Base-by-base conservation (phyloP, 352 stramenopile genomes). In the Phytophthora pinifolia region DNA sequence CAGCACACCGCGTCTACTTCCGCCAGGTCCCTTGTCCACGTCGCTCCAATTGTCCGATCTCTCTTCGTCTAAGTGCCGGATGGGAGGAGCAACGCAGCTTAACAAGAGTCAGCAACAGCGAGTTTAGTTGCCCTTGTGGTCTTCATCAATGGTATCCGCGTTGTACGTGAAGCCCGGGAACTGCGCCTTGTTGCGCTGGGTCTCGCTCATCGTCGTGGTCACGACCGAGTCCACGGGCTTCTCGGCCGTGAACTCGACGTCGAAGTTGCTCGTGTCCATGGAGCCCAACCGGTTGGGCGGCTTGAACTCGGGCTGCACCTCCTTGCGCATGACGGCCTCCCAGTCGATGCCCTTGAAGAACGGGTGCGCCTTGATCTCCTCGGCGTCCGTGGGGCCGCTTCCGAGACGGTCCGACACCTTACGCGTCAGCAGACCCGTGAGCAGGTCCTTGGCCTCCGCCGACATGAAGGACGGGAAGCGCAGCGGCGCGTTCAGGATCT, bases 281-380 rank as follows among this genome's bases (percentile, higher is more conserved):
- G 82, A 93, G 33, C 86, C 86, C 58, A 94, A 74, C 41, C 79
- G 76, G 71, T 92, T 91, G 34, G 87, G 89, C 41, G 90, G 87
- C 71, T 96, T 96, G 67, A 97, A 98, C 65, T 96, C 88, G 0
- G 93, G 89, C 46, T 85, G 70, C 38, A 96, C 72, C 63, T 96
- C 80, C 65, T 96, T 95, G 38, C 74, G 72, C 47, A 92, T 73
- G 20, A 98, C 80, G 22, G 77, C 78, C 48, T 97, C 88, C 79
- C 88, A 98, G 66, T 98, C 90, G 54, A 98, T 87, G 25, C 80
- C 86, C 43, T 86, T 91, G 70, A 98, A 97, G 72, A 98, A 98
- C 50, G 86, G 79, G 67, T 97, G 89, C 55, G 72, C 51, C 75
- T 97, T 97, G 68, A 98, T 96, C 68, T 98, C 94, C 42, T 93